A percentile compares a stretch with the other conserved stretches of the same genome.
Evolutionary conservation across 306 rosid genomes (phyloP).

Genomic region (Medicago lupulina): DNA sequence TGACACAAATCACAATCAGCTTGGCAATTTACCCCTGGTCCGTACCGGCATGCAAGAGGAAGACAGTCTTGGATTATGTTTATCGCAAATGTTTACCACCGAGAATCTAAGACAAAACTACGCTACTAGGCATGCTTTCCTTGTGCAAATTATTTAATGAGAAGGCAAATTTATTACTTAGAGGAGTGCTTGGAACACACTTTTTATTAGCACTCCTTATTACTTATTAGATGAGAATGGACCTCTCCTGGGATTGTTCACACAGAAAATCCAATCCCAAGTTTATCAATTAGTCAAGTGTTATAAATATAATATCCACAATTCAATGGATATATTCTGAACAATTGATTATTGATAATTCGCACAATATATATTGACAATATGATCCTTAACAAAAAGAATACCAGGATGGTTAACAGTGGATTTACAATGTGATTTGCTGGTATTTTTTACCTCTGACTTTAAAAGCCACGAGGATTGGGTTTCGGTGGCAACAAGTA

Average conservation of each 20-base stretch:
- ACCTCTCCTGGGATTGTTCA: neutral
- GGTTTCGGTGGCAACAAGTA: constrained; percentile 24
- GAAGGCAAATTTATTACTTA: neutral
- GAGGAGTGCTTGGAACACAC: too few relatives aligned
- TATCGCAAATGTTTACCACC: neutral
- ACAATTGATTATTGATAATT: neutral
- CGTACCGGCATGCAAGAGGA: neutral
- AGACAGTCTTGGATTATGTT: neutral
- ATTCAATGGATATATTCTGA: neutral
- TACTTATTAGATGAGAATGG: neutral
- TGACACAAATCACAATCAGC: too few relatives aligned
- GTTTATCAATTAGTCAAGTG: neutral
- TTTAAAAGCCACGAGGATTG: constrained; percentile 3
- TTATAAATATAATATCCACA: too few relatives aligned
- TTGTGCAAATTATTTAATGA: neutral
- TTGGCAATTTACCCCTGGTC: too few relatives aligned
- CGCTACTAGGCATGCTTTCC: neutral
- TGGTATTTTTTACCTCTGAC: constrained; percentile 1
- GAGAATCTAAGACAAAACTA: neutral
- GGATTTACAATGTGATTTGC: constrained; percentile 24
- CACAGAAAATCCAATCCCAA: neutral
- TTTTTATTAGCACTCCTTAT: neutral
- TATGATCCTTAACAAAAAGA: constrained; percentile 13
- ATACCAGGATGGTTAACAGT: neutral
- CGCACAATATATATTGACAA: neutral